Percentiles rank a stretch among this genome's conserved stretches.
Conservation (phyloP, 257 asterid genomes). For the Petrea volubilis region DNA sequence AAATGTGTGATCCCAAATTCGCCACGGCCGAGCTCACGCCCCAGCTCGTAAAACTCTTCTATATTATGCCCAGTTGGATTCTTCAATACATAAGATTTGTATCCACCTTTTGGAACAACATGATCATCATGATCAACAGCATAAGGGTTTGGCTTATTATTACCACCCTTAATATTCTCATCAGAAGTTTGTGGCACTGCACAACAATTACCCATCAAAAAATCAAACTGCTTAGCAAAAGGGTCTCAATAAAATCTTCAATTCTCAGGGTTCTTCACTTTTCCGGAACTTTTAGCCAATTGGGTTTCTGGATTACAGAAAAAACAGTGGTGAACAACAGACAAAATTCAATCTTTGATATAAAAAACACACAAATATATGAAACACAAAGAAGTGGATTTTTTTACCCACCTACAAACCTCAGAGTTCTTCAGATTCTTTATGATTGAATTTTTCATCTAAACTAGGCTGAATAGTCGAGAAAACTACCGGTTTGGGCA, state of each 20-base stretch:
- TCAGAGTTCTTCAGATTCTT: conserved; percentile 15
- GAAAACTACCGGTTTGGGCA: background rate
- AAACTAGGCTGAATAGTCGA: background rate
- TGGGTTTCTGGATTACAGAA: conserved; percentile 24
- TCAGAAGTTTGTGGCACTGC: conserved; percentile 45
- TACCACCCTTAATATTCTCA: conserved; percentile 33
- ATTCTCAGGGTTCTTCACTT: conserved; percentile 17
- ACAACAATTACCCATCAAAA: conserved; percentile 57
- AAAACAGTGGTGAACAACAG: conserved; percentile 21
- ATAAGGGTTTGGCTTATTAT: conserved; percentile 35
- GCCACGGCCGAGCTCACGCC: conserved; percentile 61
- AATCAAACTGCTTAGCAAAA: background rate
- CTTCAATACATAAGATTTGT: conserved; percentile 39
- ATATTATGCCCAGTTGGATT: conserved; percentile 41
- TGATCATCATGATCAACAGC: conserved; percentile 21
- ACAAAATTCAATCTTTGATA: conserved; percentile 15
- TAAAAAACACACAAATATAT: conserved; percentile 9
- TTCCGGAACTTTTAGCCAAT: conserved; percentile 17
- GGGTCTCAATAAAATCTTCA: conserved; percentile 13
- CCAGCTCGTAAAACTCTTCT: conserved; percentile 44
- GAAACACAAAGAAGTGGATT: background rate
- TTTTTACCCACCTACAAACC: conserved; percentile 13
- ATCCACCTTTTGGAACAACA: conserved; percentile 27
- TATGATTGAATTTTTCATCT: background rate
- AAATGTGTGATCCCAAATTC: conserved; percentile 66